Evolutionary conservation across 1,284 basidiomycete genomes (phyloP), one percentile per base, ranked within the genome.

Genomic region (Sparassis latifolia): DNA sequence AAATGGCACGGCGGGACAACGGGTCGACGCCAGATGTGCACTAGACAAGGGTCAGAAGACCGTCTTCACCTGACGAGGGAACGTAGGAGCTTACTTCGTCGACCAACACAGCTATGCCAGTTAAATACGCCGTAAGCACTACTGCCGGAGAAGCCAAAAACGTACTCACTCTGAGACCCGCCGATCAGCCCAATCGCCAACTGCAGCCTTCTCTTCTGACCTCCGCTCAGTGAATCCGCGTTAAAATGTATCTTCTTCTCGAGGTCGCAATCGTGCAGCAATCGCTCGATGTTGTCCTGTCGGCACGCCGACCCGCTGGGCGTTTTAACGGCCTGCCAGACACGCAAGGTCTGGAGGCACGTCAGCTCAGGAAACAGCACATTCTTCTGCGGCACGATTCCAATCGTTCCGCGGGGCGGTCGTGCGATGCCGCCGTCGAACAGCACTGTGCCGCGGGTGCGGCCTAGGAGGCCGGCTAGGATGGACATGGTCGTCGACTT

Each of bases 1-100:
- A 92, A 30, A 92, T 70, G 0, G 89, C 82, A 42, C 89, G 74
- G 44, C 89, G 74, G 44, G 86, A 88, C 35, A 91, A 66, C 0
- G 89, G 89, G 63, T 92, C 89, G 4, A 92, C 82, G 4, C 89
- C 89, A 6, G 84, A 88, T 2, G 85, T 89, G 58, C 86, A 88
- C 67, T 82, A 29, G 4, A 6, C 10, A 45, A 10, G 10, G 31
- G 29, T 20, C 20, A 20, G 20, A 20, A 20, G 6, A 1, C 10
- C 9, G 40, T 28, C 40, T 42, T 3, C 20, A 30, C 31, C 10
- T 33, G 12, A 31, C 33, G n/a, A 45, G 33, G 10, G 9, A 9
- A 31, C 9, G 10, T 27, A 33, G 27, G 4, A 46, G 54, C 55
- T 28, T 49, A 72, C 71, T 67, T 86, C 84, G 56, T 86, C 89